Percentiles rank a stretch among this genome's conserved stretches.
Evolutionary conservation across 805 yeast species (phyloP).

Genomic region (Lachancea nothofagi): DNA sequence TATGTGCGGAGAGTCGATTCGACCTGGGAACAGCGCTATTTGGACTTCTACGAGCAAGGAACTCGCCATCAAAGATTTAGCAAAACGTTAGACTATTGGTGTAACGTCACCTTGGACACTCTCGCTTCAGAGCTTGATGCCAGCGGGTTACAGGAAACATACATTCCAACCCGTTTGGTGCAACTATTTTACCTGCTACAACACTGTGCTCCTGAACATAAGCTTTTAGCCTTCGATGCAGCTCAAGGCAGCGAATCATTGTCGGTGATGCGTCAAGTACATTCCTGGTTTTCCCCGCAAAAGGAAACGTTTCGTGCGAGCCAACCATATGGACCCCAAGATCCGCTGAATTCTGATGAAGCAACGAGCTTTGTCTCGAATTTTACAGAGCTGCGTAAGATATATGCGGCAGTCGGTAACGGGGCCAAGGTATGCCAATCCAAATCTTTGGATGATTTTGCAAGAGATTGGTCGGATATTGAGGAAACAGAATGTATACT

Average conservation of each 20-base stretch:
- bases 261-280: neutral
- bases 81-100: constrained; percentile 22
- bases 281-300: neutral
- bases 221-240: constrained; percentile 24
- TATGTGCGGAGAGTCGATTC: constrained; percentile 15
- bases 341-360: neutral
- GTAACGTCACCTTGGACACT: constrained; percentile 16
- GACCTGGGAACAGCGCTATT: constrained; percentile 27
- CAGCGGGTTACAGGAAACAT: constrained; percentile 9
- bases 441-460: constrained; percentile 20
- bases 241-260: neutral
- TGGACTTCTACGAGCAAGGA: constrained; percentile 14
- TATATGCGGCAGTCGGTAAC: constrained; percentile 19
- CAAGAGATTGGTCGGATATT: constrained; percentile 24
- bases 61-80: constrained; percentile 11
- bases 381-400: constrained; percentile 17
- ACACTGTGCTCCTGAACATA: constrained; percentile 23
- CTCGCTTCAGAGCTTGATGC: neutral
- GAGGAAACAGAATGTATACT: constrained; percentile 8
- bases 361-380: constrained; percentile 14
- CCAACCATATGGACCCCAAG: constrained; percentile 12
- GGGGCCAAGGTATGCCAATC: constrained; percentile 16
- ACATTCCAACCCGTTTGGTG: constrained; percentile 27
- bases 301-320: constrained; percentile 9
- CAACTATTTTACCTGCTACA: constrained; percentile 23